A percentile compares a stretch with the other conserved stretches of the same genome.
phyloP scores from a whole-genome alignment of 2,329 filamentous ascomycete genomes.

The Coniochaeta sp. region DNA sequence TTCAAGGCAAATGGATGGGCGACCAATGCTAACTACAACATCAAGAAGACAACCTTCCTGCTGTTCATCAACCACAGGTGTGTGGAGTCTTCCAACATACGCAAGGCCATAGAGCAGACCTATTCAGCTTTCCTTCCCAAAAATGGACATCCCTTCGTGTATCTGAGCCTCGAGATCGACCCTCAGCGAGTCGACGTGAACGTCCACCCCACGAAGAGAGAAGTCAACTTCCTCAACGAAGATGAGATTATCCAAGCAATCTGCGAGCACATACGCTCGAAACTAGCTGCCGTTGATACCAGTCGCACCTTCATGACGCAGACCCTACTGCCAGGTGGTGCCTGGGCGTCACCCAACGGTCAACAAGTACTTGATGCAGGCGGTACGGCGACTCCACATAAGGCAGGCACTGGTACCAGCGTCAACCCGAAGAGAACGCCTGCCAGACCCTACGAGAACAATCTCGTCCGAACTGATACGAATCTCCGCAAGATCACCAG shows the following conservation, averaged over 20 bases:
- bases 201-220: constrained; percentile 91
- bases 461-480: constrained; percentile 82
- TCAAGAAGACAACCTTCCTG: constrained; percentile 80
- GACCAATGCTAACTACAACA: constrained; percentile 90
- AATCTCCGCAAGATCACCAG: constrained; percentile 90
- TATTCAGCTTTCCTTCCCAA: constrained; percentile 87
- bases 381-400: constrained; percentile 15
- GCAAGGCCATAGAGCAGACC: constrained; percentile 84
- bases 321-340: constrained; percentile 69
- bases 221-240: constrained; percentile 96
- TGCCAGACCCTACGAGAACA: constrained; percentile 70
- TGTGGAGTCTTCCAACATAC: constrained; percentile 82
- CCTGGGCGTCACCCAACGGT: constrained; percentile 18
- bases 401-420: constrained; percentile 31
- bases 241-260: constrained; percentile 89
- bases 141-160: constrained; percentile 87
- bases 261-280: constrained; percentile 69
- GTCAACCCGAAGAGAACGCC: constrained; percentile 20
- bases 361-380: constrained; percentile 12
- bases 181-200: constrained; percentile 93
- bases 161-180: constrained; percentile 87
- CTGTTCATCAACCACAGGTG: constrained; percentile 96
- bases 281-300: constrained; percentile 80
- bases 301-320: constrained; percentile 94
- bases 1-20: constrained; percentile 76